A percentile compares a stretch with the other conserved stretches of the same genome.
Evolutionary conservation across 176 grass and related monocot species (phyloP).

Genomic region (Bromus sterilis): DNA sequence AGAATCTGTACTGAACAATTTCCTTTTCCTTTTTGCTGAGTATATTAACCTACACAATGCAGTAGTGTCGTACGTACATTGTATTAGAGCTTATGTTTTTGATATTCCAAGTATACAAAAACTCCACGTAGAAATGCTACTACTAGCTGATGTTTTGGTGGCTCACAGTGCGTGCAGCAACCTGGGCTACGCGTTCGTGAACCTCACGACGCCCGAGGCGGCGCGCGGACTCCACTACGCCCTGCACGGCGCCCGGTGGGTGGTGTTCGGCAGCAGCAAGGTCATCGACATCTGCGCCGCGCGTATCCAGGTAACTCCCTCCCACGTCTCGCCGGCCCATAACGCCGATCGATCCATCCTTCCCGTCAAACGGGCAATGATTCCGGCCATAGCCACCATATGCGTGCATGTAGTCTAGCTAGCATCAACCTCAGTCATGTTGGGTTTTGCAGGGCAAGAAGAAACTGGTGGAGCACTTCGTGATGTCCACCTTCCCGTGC

Average conservation of each 20-base stretch:
- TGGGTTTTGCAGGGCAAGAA: slow-evolving; percentile 34
- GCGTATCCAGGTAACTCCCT: slow-evolving; percentile 44
- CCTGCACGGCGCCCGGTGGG: slow-evolving; percentile 37
- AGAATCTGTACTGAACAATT: background rate
- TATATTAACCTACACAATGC: too few relatives aligned
- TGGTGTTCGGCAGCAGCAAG: slow-evolving; percentile 37
- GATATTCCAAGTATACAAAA: too few relatives aligned
- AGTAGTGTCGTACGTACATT: too few relatives aligned
- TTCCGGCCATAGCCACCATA: background rate
- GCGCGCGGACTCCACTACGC: slow-evolving; percentile 1
- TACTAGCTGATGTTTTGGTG: too few relatives aligned
- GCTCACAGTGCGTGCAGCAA: too few relatives aligned
- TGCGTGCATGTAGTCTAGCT: too few relatives aligned
- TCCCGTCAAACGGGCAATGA: background rate
- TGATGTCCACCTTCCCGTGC: slow-evolving; percentile 27
- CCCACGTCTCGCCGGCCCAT: background rate
- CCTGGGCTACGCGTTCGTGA: slow-evolving; percentile 69
- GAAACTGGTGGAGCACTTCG: slow-evolving; percentile 30
- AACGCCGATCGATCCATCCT: background rate
- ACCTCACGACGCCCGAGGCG: slow-evolving; percentile 47
- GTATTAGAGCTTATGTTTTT: too few relatives aligned
- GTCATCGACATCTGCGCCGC: slow-evolving; percentile 37
- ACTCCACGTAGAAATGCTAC: too few relatives aligned
- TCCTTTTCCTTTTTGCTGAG: too few relatives aligned
- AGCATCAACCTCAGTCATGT: background rate